phyloP scores from a whole-genome alignment of 228 moss, liverwort and hornwort genomes.

The Sphagnum magellanicum region DNA sequence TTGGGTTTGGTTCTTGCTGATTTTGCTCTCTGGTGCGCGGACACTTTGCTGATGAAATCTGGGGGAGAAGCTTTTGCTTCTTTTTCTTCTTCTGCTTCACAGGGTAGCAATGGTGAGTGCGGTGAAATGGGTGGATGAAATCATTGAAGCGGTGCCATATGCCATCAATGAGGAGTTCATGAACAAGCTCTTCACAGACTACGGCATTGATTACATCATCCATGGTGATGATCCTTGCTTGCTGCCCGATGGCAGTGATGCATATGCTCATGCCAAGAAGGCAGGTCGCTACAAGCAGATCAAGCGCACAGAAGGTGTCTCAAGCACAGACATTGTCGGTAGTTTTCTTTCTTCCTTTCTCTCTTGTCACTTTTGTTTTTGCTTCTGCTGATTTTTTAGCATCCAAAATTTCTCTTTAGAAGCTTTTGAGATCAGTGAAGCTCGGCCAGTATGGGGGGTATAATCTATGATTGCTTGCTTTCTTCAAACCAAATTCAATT shows the following conservation, averaged over 20 bases:
- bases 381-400: background rate
- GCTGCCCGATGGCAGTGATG: conserved; percentile 57
- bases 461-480: background rate
- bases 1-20: too few species aligned
- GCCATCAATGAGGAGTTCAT: conserved; percentile 59
- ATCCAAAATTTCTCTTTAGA: background rate
- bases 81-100: conserved; percentile 1
- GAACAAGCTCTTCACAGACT: conserved; percentile 58
- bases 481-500: background rate
- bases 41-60: background rate
- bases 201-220: conserved; percentile 53
- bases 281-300: conserved; percentile 58
- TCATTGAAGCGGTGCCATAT: conserved; percentile 51
- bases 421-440: background rate
- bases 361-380: background rate
- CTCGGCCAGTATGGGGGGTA: background rate
- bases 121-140: conserved; percentile 56
- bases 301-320: conserved; percentile 56
- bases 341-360: conserved; percentile 2
- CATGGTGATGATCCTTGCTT: conserved; percentile 65
- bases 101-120: conserved; percentile 59
- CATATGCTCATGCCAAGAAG: conserved; percentile 48
- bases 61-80: background rate
- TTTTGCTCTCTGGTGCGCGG: background rate
- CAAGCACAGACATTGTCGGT: conserved; percentile 61